phyloP scores from a whole-genome alignment of 225 moss, liverwort and hornwort species.

The Physcomitrium patens region DNA sequence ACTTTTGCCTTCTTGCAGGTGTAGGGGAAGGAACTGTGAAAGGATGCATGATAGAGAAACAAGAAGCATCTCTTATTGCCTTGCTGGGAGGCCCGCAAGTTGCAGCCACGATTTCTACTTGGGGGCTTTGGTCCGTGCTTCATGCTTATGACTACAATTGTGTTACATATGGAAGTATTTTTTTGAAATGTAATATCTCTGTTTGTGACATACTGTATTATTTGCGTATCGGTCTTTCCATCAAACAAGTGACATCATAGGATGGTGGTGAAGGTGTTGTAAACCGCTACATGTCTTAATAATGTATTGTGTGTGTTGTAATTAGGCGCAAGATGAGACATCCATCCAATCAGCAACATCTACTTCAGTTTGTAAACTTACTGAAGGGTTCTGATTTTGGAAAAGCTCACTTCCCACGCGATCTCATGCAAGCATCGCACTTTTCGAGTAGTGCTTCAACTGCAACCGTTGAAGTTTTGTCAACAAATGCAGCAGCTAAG shows the following conservation, averaged over 20 bases:
- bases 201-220: no score
- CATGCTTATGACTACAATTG: not conserved
- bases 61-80: no score
- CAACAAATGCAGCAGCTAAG: conserved; percentile 48
- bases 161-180: no score
- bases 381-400: conserved; percentile 54
- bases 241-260: no score
- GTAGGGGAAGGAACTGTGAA: conserved; percentile 77
- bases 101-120: conserved; percentile 59
- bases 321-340: conserved; percentile 55
- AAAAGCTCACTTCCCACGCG: conserved; percentile 50
- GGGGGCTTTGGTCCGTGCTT: conserved; percentile 63
- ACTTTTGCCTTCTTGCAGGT: conserved; percentile 68
- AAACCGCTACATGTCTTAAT: not conserved
- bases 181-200: no score
- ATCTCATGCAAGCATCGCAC: conserved; percentile 49
- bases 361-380: conserved; percentile 51
- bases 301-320: conserved; percentile 4
- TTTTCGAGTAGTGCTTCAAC: conserved; percentile 36
- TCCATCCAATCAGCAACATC: conserved; percentile 59
- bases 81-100: conserved; percentile 49
- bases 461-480: conserved; percentile 38
- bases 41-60: conserved; percentile 78
- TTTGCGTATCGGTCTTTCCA: no score
- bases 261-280: no score